Base-by-base conservation (phyloP, 2,329 filamentous ascomycete genomes). In the Ceratocystis colombiana region DNA sequence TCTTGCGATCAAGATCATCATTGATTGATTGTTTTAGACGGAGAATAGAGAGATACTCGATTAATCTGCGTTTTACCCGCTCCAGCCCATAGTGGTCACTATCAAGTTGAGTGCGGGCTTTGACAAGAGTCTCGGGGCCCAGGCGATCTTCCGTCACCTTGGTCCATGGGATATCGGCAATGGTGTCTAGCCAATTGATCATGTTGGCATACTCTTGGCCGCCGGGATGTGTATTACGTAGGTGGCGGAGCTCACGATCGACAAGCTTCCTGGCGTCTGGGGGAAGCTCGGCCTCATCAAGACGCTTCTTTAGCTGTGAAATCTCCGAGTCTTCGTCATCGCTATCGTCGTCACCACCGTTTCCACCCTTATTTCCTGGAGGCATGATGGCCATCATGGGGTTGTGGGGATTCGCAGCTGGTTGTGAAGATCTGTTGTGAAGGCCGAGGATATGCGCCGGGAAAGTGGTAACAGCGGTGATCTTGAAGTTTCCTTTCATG, bases 131-230 rank as follows among this genome's bases (percentile, higher is more conserved):
- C 8, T 90, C 87, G 0, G 84, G 82, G 6, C 92, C 90, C 2
- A 99, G 83, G 41, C 90, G 86, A 72, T 97, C 93, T 68, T 94
- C 87, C 0, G 93, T 97, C 64, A 84, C 80, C 70, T 86, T 85
- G 1, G 87, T 84, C 94, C 94, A 99, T 0, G 94, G 94, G 62
- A 99, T 94, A 73, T 99, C 94, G 0, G 90, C 84, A 67, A 99
- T 78, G 12, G 91, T 97, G 76, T 99, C 94, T 12, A 99, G 81
- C 77, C 96, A 99, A 62, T 91, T 96, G 70, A 93, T 82, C 70
- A 89, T 90, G 12, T 99, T 93, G 69, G 94, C 90, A 73, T 96
- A 96, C 73, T 99, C 94, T 46, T 95, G 93, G 73, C 97, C 94
- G 63, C 90, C 90, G 0, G 94, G 92, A 72, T 90, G 92, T 90